Conservation (phyloP, 106 monocot species). For the Narthecium ossifragum region DNA sequence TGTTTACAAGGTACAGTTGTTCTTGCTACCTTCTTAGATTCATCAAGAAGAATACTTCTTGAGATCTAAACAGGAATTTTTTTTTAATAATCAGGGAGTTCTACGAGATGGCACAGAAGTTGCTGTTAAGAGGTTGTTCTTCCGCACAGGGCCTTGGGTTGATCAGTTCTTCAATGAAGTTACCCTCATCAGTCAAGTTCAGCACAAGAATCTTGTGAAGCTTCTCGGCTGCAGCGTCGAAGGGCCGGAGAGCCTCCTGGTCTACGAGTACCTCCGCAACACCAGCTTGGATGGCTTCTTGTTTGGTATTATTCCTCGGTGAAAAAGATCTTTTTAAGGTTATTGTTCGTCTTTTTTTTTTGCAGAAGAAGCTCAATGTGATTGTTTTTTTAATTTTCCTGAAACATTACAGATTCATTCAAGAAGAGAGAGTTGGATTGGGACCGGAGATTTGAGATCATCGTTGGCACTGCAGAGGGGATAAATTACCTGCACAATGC, state of each 20-base stretch:
- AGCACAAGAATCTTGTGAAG: slow-evolving; percentile 4
- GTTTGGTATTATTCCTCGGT: slow-evolving; percentile 5
- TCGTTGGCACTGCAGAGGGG: not conserved
- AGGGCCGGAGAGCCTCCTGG: not conserved
- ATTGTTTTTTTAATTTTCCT: too few species aligned
- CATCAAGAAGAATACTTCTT: not conserved
- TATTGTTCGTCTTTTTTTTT: too few species aligned
- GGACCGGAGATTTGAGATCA: slow-evolving; percentile 11
- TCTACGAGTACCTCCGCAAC: slow-evolving; percentile 6
- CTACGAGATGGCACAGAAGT: not conserved
- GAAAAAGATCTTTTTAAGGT: not conserved
- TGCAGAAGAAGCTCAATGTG: not conserved
- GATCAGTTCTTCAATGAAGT: slow-evolving; percentile 1
- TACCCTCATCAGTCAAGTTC: not conserved
- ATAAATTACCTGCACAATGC: not conserved
- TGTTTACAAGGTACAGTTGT: slow-evolving; percentile 1
- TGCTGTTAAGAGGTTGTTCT: not conserved
- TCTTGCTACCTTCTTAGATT: not conserved
- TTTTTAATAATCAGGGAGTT: not conserved
- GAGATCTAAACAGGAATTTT: not conserved
- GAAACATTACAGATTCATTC: not conserved
- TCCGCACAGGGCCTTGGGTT: not conserved
- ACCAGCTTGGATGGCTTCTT: slow-evolving; percentile 10
- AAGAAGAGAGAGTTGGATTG: slow-evolving; percentile 16
- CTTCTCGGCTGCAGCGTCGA: not conserved